Evolutionary conservation across 257 asterid genomes (phyloP), one percentile per base, ranked within the genome.

Genomic region (Solanum corneliomulleri): DNA sequence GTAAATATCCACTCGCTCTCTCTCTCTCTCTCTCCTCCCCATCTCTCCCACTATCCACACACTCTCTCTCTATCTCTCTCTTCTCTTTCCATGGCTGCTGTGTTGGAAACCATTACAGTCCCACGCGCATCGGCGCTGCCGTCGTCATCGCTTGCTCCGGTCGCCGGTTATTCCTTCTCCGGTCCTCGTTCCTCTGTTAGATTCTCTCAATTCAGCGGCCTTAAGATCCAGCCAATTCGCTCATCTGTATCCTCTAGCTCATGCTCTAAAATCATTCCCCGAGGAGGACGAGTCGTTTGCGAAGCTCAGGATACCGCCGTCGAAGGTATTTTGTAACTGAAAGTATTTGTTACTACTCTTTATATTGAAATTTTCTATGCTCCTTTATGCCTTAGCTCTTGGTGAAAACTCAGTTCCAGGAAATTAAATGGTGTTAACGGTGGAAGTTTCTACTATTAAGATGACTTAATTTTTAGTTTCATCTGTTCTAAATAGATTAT

Each of bases 261-360:
- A n/a, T 86, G 25, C 52, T 88, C 94, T 14, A 91, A 86, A 85
- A 82, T 89, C 82, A 83, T 88, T 83, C 91, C 88, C 83, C 88
- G 95, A 33, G 93, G 92, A 58, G 80, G 88, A 68, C 89, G 92
- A 83, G 92, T 96, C 87, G 96, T 93, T 47, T 95, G 98, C 92
- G 98, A 96, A 88, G 96, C 99, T 4, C 96, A 93, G 90, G 89
- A 95, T 7, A 92, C 97, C 9, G 94, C 98, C 44, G 88, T 91
- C 11, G 92, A 90, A 88, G 97, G 99, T 95, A 80, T 5, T 80
- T 76, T 5, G 14, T 77, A 27, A 41, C 37, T 12, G 4, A 18
- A 18, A 66, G 33, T 25, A 68, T 68, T 68, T 70, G 77, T 70
- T 68, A 68, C 11, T 68, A 4, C 39, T 64, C 71, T 11, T 25